A percentile compares a stretch with the other conserved stretches of the same genome.
These are phyloP conservation scores for Salvia hispanica DNA, from an alignment of 257 asterid genomes.

Conservation along the genomic window DNA sequence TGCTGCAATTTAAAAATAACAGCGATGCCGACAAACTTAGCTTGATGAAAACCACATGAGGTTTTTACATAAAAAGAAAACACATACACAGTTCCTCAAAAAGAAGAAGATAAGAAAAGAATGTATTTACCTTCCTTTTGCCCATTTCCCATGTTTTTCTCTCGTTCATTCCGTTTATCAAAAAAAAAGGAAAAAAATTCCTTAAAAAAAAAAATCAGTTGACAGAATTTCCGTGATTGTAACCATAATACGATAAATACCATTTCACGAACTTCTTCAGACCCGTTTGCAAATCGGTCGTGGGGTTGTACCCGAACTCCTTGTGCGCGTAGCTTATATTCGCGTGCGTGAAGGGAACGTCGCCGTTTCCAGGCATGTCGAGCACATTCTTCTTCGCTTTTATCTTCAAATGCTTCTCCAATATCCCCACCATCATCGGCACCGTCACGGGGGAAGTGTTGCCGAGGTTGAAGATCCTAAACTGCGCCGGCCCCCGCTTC, in stretches of 20 bases:
- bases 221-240: constrained; percentile 60
- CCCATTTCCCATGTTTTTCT: constrained; percentile 25
- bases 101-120: constrained; percentile 29
- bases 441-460: constrained; percentile 80
- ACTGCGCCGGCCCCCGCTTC: constrained; percentile 69
- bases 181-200: no score
- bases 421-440: constrained; percentile 71
- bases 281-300: constrained; percentile 86
- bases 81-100: background rate
- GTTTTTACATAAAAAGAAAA: constrained; percentile 34
- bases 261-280: constrained; percentile 75
- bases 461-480: constrained; percentile 74
- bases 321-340: constrained; percentile 67
- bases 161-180: background rate
- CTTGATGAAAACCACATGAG: constrained; percentile 26
- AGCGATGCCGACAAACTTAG: background rate
- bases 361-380: constrained; percentile 89
- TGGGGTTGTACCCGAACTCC: constrained; percentile 74
- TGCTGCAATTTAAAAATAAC: no score
- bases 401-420: constrained; percentile 68
- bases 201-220: constrained; percentile 16
- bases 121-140: constrained; percentile 35
- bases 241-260: constrained; percentile 69
- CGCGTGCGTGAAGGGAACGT: constrained; percentile 83
- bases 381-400: constrained; percentile 64